Conservation (phyloP, 2,329 filamentous ascomycete species). For the Arthrobotrys pseudoclavata region DNA sequence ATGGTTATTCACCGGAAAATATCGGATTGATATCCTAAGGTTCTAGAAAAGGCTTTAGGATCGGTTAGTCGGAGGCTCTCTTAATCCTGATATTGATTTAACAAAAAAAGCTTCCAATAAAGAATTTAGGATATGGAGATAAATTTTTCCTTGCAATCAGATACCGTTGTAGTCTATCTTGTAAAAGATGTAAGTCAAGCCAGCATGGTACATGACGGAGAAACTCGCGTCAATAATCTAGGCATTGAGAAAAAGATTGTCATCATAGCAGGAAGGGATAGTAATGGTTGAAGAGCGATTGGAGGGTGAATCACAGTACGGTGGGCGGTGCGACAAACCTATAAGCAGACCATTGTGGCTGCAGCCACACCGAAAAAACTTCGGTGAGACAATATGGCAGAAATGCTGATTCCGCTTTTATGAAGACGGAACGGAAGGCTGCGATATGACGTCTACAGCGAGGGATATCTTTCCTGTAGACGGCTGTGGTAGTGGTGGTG, state of each 20-base stretch:
- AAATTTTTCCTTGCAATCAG: slow-evolving; percentile 74
- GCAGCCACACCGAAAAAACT: slow-evolving; percentile 33
- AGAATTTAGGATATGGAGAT: not conserved
- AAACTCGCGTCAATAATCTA: slow-evolving; percentile 59
- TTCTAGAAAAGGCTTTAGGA: slow-evolving; percentile 47
- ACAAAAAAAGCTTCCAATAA: not conserved
- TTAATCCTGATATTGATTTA: not conserved
- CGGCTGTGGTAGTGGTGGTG: not conserved
- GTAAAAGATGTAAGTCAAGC: slow-evolving; percentile 70
- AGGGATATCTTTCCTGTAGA: slow-evolving; percentile 1
- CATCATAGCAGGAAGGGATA: slow-evolving; percentile 60
- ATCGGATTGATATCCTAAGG: slow-evolving; percentile 33
- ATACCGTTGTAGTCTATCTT: slow-evolving; percentile 97
- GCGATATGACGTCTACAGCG: slow-evolving; percentile 25
- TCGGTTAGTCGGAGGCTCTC: slow-evolving; percentile 43
- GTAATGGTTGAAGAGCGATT: not conserved
- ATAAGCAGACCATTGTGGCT: slow-evolving; percentile 47
- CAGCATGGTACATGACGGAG: slow-evolving; percentile 61
- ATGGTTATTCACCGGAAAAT: slow-evolving; percentile 40
- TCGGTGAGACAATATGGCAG: slow-evolving; percentile 19
- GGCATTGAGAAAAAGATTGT: slow-evolving; percentile 60
- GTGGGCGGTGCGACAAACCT: slow-evolving; percentile 35
- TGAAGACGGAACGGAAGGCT: slow-evolving; percentile 2
- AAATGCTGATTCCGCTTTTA: not conserved
- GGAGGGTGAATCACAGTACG: slow-evolving; percentile 1